Percentiles rank a stretch among this genome's conserved stretches.
Evolutionary conservation across 2,329 filamentous ascomycete genomes (phyloP).

Genomic region (Sporothrix mexicana): DNA sequence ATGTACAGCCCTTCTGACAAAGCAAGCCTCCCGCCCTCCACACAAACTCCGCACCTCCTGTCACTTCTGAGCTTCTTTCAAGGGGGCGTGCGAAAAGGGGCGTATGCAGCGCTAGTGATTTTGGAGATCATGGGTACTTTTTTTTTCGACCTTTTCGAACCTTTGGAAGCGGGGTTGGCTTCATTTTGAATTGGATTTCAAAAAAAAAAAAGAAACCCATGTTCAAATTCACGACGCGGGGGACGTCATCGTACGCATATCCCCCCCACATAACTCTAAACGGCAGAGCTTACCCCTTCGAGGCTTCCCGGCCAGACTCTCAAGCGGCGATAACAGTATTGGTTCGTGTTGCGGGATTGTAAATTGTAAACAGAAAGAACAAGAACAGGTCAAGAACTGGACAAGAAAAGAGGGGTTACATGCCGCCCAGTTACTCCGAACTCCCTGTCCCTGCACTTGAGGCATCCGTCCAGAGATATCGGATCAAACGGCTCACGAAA

Average conservation of each 20-base stretch:
- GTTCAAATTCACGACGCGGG: not conserved
- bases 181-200: no score
- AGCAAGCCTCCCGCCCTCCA: not conserved
- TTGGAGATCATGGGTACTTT: slow-evolving; percentile 17
- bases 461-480: no score
- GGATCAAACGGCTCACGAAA: no score
- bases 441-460: no score
- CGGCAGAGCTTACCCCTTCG: slow-evolving; percentile 25
- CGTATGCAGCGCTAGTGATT: not conserved
- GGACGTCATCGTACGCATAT: not conserved
- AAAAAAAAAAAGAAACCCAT: not conserved
- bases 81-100: no score
- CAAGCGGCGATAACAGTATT: no score
- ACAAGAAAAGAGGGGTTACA: not conserved
- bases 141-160: not conserved
- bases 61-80: not conserved
- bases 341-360: not conserved
- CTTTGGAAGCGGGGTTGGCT: not conserved
- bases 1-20: slow-evolving; percentile 20
- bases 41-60: not conserved
- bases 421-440: no score
- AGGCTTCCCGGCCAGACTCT: not conserved
- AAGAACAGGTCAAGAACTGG: no score
- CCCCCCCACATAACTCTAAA: not conserved
- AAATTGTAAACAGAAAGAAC: no score